Conservation (phyloP, 139 green algal species). For the Marvania coccoides region DNA sequence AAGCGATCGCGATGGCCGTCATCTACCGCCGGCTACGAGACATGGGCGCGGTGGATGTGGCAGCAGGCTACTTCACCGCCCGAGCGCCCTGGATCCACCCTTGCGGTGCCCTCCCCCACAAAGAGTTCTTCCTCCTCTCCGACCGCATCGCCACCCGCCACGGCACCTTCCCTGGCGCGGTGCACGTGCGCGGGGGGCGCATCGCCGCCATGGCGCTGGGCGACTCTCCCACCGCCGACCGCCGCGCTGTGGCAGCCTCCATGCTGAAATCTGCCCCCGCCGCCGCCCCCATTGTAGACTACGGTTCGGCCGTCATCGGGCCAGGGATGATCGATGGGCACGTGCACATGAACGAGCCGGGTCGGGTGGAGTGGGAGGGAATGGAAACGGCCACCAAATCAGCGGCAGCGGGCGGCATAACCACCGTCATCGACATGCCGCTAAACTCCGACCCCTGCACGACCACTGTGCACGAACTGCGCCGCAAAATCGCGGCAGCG, state of each 20-base stretch:
- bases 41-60: not conserved
- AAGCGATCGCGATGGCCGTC: not conserved
- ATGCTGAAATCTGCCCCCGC: too few species aligned
- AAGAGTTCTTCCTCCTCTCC: constrained; percentile 25
- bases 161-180: constrained; percentile 14
- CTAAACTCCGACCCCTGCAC: constrained; percentile 76
- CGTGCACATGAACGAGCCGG: constrained; percentile 92
- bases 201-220: constrained; percentile 15
- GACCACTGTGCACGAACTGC: constrained; percentile 40
- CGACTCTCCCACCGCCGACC: not conserved
- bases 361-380: constrained; percentile 86
- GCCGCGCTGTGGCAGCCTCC: too few species aligned
- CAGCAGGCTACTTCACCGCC: not conserved
- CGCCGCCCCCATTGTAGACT: constrained; percentile 30
- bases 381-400: constrained; percentile 68
- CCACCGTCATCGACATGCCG: constrained; percentile 92
- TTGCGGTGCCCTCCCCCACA: constrained; percentile 23
- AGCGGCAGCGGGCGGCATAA: constrained; percentile 82
- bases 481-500: constrained; percentile 41
- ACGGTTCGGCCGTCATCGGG: constrained; percentile 47
- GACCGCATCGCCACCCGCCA: constrained; percentile 16
- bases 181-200: constrained; percentile 27
- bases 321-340: constrained; percentile 90
- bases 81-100: constrained; percentile 1
- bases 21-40: not conserved